phyloP scores from a whole-genome alignment of 371 early-diverging fungal species.

The Rhizopus microsporus region DNA sequence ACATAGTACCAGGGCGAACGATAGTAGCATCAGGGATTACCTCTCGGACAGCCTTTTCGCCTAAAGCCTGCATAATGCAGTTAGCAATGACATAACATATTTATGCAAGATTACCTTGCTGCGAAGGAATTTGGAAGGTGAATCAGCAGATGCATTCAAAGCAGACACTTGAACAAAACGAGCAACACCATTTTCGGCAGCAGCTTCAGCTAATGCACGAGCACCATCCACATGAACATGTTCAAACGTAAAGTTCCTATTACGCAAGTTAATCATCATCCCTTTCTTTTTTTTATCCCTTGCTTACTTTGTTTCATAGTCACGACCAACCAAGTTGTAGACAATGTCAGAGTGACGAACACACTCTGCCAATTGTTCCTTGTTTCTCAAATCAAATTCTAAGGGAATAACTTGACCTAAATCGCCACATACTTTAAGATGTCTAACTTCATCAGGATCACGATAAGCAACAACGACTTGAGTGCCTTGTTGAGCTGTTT shows the following conservation, averaged over 20 bases:
- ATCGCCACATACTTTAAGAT: conserved; percentile 92
- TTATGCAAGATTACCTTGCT: conserved; percentile 67
- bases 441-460: conserved; percentile 84
- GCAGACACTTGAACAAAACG: conserved; percentile 91
- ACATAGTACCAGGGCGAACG: conserved; percentile 89
- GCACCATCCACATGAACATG: conserved; percentile 88
- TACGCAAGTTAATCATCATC: neutral
- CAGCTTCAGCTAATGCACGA: conserved; percentile 77
- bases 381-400: conserved; percentile 90
- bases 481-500: conserved; percentile 69
- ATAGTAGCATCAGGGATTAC: conserved; percentile 92
- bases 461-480: conserved; percentile 92
- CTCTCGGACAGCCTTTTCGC: conserved; percentile 87
- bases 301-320: conserved; percentile 85
- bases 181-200: conserved; percentile 82
- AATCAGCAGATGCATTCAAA: conserved; percentile 79
- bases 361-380: conserved; percentile 78
- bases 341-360: conserved; percentile 94
- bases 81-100: neutral
- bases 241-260: conserved; percentile 86
- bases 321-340: conserved; percentile 91
- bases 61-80: conserved; percentile 65
- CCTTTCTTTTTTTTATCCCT: conserved; percentile 2
- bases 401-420: conserved; percentile 92
- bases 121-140: conserved; percentile 76